These are phyloP conservation scores for Kurtzmaniella quercitrusa DNA, from an alignment of 1,139 yeast genomes.

Conservation along the genomic window DNA sequence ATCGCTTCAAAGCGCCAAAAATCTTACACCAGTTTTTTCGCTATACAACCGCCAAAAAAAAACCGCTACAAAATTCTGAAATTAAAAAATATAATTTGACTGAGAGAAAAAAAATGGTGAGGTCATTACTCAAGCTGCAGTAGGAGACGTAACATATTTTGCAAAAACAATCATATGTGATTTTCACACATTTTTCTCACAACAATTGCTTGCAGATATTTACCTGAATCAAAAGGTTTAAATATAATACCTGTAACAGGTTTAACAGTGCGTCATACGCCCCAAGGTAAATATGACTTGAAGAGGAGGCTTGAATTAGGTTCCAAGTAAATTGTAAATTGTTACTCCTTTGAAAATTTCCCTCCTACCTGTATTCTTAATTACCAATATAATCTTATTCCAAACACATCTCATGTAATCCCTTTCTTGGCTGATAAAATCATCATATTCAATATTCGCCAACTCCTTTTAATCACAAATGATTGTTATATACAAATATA, in stretches of 20 bases:
- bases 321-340: background rate
- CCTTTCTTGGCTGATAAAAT: too few relatives aligned
- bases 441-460: too few relatives aligned
- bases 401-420: too few relatives aligned
- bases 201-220: background rate
- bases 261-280: slow-evolving; percentile 1
- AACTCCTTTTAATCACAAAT: too few relatives aligned
- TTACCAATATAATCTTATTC: too few relatives aligned
- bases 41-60: background rate
- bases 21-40: background rate
- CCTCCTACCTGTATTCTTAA: too few relatives aligned
- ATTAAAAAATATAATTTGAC: background rate
- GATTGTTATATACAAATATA: too few relatives aligned
- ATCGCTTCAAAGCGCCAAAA: too few relatives aligned
- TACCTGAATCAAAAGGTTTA: background rate
- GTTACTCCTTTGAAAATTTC: too few relatives aligned
- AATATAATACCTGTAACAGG: background rate
- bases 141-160: background rate
- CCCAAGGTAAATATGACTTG: background rate
- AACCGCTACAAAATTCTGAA: background rate
- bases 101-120: background rate
- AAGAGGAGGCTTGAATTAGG: background rate
- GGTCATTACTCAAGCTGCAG: background rate
- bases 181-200: background rate
- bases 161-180: background rate